phyloP scores from a whole-genome alignment of 1,284 basidiomycete species.

The Gomphus bonarii region DNA sequence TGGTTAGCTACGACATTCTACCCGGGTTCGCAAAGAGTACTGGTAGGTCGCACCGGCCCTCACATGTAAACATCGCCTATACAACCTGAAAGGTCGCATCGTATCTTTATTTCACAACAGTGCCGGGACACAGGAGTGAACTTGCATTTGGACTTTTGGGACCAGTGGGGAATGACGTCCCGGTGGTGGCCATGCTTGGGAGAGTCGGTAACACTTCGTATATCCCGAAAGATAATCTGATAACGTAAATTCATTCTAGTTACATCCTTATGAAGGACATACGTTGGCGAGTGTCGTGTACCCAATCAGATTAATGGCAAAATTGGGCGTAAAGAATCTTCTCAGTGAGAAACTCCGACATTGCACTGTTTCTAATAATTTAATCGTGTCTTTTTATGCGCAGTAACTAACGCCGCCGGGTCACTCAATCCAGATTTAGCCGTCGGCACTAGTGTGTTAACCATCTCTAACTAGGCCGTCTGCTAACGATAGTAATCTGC shows the following conservation, averaged over 20 bases:
- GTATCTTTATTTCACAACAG: constrained; percentile 24
- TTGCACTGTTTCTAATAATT: constrained; percentile 2
- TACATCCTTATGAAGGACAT: constrained; percentile 80
- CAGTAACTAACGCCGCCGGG: constrained; percentile 84
- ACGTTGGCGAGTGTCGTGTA: constrained; percentile 56
- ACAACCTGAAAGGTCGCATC: background rate
- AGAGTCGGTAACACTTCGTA: constrained; percentile 35
- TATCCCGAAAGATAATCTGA: background rate
- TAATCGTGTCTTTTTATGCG: background rate
- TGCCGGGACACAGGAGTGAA: constrained; percentile 64
- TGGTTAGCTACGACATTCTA: constrained; percentile 49
- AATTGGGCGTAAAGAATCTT: constrained; percentile 60
- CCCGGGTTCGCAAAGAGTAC: constrained; percentile 67
- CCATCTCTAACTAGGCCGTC: background rate
- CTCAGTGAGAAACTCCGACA: constrained; percentile 43
- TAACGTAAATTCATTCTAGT: constrained; percentile 32
- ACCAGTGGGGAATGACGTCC: constrained; percentile 35
- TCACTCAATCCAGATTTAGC: constrained; percentile 59
- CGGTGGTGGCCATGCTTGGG: constrained; percentile 80
- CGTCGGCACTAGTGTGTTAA: constrained; percentile 67
- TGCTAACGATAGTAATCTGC: background rate
- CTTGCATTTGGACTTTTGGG: constrained; percentile 74
- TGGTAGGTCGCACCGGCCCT: constrained; percentile 31
- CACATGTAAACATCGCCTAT: background rate
- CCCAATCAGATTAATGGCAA: constrained; percentile 68